Conservation (phyloP, 768 basidiomycete genomes). For the Boletellus ananiceps region DNA sequence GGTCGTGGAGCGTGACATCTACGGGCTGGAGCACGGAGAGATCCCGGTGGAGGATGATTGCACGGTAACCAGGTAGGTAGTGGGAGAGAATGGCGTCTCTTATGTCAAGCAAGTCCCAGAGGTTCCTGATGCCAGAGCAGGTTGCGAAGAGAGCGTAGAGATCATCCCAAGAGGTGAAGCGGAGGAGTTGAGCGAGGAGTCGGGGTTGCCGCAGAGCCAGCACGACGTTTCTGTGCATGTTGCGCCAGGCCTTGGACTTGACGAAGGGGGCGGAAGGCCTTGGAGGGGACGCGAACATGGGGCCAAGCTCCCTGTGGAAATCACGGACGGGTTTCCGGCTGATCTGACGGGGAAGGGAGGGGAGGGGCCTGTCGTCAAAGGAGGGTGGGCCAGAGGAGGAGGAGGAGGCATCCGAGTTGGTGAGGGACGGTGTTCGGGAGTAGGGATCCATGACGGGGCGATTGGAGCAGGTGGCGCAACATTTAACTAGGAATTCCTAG, state of each 20-base stretch:
- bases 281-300: constrained; percentile 1
- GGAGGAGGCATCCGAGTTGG: constrained; percentile 23
- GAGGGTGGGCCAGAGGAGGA: constrained; percentile 17
- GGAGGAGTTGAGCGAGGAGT: constrained; percentile 33
- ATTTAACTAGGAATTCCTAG: too few species aligned
- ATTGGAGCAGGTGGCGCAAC: neutral
- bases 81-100: constrained; percentile 38
- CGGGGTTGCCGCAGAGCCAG: constrained; percentile 32
- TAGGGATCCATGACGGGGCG: constrained; percentile 25
- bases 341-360: constrained; percentile 9
- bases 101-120: constrained; percentile 31
- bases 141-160: constrained; percentile 38
- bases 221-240: constrained; percentile 25
- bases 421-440: constrained; percentile 26
- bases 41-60: constrained; percentile 40
- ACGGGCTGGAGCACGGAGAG: constrained; percentile 41
- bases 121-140: constrained; percentile 31
- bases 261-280: constrained; percentile 1
- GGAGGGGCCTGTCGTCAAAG: constrained; percentile 19
- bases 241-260: constrained; percentile 24
- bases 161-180: constrained; percentile 34
- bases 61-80: constrained; percentile 56
- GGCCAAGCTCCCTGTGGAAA: neutral
- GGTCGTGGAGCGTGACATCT: constrained; percentile 50
- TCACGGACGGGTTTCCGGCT: neutral